Evolutionary conservation across 805 yeast species (phyloP).

Genomic region (Lachancea lanzarotensis): DNA sequence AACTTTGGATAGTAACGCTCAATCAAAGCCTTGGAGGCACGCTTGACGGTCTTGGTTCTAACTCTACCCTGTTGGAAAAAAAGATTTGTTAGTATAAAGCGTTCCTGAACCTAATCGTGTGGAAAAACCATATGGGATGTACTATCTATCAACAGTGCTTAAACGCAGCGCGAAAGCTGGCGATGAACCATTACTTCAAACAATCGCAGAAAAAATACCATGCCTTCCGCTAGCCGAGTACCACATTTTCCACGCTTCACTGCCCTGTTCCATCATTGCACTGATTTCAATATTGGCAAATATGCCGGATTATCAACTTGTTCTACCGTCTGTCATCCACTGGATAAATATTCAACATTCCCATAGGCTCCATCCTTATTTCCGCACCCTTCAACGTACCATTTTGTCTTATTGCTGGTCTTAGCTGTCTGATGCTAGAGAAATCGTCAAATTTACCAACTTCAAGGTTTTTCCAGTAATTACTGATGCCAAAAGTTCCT

Average conservation of each 20-base stretch:
- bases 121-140: too few relatives aligned
- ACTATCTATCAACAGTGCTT: too few relatives aligned
- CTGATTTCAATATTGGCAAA: background rate
- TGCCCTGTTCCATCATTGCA: background rate
- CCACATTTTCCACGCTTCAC: background rate
- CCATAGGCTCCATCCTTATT: background rate
- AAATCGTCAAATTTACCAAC: background rate
- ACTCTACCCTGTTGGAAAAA: constrained; percentile 84
- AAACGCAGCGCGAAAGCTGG: too few relatives aligned
- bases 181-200: too few relatives aligned
- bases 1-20: constrained; percentile 99
- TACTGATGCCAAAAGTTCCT: background rate
- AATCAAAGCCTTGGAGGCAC: constrained; percentile 99
- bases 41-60: constrained; percentile 99
- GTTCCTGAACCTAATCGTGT: background rate
- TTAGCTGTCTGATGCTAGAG: constrained; percentile 12
- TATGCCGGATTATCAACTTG: background rate
- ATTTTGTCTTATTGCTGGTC: constrained; percentile 27
- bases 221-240: too few relatives aligned
- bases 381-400: constrained; percentile 18
- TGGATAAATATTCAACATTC: background rate
- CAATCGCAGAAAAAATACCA: too few relatives aligned
- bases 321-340: background rate
- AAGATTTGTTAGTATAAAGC: constrained; percentile 16
- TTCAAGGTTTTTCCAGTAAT: constrained; percentile 7